These are phyloP conservation scores for Nidula niveotomentosa DNA, from an alignment of 1,284 basidiomycete genomes.

Conservation along the genomic window DNA sequence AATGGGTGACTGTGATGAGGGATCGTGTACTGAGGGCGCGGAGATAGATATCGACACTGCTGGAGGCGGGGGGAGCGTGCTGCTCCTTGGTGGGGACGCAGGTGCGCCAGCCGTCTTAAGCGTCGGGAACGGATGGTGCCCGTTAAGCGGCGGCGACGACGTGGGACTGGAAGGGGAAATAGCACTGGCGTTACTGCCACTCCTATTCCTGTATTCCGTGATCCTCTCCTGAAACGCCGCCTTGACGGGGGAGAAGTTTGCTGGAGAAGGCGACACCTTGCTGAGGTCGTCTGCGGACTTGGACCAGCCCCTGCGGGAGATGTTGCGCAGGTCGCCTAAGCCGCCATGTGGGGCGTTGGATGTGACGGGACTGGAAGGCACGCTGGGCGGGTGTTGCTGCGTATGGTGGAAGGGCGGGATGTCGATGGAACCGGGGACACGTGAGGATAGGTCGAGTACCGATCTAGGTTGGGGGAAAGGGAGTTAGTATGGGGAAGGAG, in stretches of 20 bases:
- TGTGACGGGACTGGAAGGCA: constrained; percentile 36
- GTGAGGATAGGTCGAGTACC: constrained; percentile 61
- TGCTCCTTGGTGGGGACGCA: constrained; percentile 30
- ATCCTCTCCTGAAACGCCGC: constrained; percentile 60
- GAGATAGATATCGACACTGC: constrained; percentile 34
- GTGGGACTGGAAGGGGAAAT: constrained; percentile 16
- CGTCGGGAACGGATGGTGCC: constrained; percentile 48
- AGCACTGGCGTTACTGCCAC: constrained; percentile 30
- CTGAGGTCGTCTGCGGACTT: constrained; percentile 76
- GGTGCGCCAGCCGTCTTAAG: constrained; percentile 20
- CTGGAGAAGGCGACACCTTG: constrained; percentile 39
- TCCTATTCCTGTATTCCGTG: constrained; percentile 55
- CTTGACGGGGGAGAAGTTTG: constrained; percentile 42
- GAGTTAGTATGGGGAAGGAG: constrained; percentile 3
- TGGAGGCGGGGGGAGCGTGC: constrained; percentile 27
- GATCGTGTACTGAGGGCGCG: constrained; percentile 16
- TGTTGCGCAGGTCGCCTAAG: constrained; percentile 65
- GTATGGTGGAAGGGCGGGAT: constrained; percentile 24
- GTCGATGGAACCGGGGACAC: constrained; percentile 48
- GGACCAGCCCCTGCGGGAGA: constrained; percentile 74
- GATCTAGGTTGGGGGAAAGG: constrained; percentile 44
- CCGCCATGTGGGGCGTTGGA: constrained; percentile 25
- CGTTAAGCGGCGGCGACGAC: constrained; percentile 7
- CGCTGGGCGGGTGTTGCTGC: constrained; percentile 17
- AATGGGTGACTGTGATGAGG: too few relatives aligned